Evolutionary conservation across 257 asterid genomes (phyloP).

Genomic region (Linderniella brevidens): DNA sequence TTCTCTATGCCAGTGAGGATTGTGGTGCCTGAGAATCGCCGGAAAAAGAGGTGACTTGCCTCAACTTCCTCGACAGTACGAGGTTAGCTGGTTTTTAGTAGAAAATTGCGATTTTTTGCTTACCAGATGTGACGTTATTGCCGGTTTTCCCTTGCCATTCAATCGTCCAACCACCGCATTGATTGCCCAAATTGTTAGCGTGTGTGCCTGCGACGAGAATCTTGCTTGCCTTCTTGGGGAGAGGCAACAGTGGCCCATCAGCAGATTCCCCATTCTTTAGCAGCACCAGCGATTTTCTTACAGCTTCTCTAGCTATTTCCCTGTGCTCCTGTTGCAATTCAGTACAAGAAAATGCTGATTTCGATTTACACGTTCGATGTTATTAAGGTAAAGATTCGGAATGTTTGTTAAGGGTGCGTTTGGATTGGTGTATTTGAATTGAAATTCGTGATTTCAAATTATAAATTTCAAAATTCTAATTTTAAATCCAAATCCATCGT

Average conservation of each 20-base stretch:
- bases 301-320: constrained; percentile 24
- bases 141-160: constrained; percentile 23
- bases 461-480: no score
- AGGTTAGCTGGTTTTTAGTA: no score
- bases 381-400: neutral
- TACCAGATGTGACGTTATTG: constrained; percentile 18
- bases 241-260: constrained; percentile 18
- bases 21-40: constrained; percentile 15
- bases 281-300: constrained; percentile 22
- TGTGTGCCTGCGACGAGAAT: constrained; percentile 26
- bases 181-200: constrained; percentile 21
- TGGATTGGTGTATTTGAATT: no score
- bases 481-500: no score
- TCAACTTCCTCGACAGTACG: no score
- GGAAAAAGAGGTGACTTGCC: neutral
- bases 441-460: no score
- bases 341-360: neutral
- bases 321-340: constrained; percentile 8
- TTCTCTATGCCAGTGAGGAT: constrained; percentile 12
- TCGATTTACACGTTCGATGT: neutral
- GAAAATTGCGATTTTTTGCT: constrained; percentile 3
- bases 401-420: no score
- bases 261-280: constrained; percentile 18
- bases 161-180: constrained; percentile 30
- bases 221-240: constrained; percentile 17